phyloP scores from a whole-genome alignment of 306 rosid species.

The Citrullus amarus region DNA sequence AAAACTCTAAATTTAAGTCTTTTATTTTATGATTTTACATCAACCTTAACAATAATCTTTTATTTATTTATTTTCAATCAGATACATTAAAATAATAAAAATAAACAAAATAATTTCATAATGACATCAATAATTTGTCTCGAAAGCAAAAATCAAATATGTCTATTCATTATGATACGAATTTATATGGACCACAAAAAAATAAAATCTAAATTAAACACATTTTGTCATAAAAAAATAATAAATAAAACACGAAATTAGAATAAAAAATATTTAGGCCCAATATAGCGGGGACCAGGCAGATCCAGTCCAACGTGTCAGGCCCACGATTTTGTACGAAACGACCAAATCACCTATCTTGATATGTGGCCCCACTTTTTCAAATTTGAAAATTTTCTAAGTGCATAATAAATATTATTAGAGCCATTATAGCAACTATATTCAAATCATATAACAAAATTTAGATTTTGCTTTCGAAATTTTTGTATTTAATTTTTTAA shows the following conservation, averaged over 20 bases:
- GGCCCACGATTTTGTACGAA: not conserved
- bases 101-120: not conserved
- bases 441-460: no score
- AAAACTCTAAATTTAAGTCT: not conserved
- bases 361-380: not conserved
- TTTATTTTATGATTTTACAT: not conserved
- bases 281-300: not conserved
- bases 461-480: no score
- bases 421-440: no score
- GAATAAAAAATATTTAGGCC: not conserved
- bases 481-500: no score
- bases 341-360: not conserved
- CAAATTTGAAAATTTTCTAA: not conserved
- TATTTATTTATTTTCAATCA: not conserved
- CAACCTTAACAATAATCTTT: not conserved
- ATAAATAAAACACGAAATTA: not conserved
- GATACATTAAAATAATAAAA: not conserved
- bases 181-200: not conserved
- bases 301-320: slow-evolving; percentile 2
- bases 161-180: not conserved
- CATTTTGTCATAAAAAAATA: not conserved
- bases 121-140: not conserved
- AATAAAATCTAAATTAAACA: not conserved
- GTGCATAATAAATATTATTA: not conserved
- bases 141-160: not conserved